Conservation (phyloP, 257 asterid species). For the Anisodus tanguticus region DNA sequence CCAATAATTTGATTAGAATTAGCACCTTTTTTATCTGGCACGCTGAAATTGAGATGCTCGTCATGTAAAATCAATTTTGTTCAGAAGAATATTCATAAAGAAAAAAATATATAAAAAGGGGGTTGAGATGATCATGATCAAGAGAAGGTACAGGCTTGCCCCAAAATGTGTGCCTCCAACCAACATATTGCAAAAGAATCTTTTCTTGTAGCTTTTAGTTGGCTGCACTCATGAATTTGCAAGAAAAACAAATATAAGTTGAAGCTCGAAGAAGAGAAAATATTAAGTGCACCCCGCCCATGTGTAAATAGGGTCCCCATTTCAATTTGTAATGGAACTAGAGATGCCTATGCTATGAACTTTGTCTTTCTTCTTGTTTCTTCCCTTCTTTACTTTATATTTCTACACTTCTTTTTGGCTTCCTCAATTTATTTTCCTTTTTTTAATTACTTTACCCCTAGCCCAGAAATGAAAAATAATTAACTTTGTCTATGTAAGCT, state of each 20-base stretch:
- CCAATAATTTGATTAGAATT: conserved; percentile 1
- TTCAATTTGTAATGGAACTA: conserved; percentile 39
- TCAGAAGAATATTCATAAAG: background rate
- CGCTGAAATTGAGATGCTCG: background rate
- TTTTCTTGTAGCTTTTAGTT: conserved; percentile 51
- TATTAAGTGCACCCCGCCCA: conserved; percentile 65
- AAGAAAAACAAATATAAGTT: background rate
- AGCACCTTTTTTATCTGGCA: background rate
- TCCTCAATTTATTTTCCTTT: background rate
- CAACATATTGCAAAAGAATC: conserved; percentile 83
- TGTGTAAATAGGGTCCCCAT: conserved; percentile 94
- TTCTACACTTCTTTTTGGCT: conserved; percentile 29
- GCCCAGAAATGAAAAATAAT: background rate
- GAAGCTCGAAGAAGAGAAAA: conserved; percentile 17
- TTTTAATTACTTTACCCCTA: background rate
- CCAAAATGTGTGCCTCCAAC: conserved; percentile 72
- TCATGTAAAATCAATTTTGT: conserved; percentile 11
- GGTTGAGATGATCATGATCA: conserved; percentile 16
- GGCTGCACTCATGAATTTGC: conserved; percentile 57
- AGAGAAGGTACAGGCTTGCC: conserved; percentile 41
- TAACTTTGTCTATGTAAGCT: background rate
- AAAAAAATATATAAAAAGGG: background rate
- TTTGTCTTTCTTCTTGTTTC: conserved; percentile 68
- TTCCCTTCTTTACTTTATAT: conserved; percentile 43
- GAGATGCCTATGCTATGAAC: conserved; percentile 46